Base-by-base conservation (phyloP, 495 filamentous ascomycete species). In the Arthonia radiata region DNA sequence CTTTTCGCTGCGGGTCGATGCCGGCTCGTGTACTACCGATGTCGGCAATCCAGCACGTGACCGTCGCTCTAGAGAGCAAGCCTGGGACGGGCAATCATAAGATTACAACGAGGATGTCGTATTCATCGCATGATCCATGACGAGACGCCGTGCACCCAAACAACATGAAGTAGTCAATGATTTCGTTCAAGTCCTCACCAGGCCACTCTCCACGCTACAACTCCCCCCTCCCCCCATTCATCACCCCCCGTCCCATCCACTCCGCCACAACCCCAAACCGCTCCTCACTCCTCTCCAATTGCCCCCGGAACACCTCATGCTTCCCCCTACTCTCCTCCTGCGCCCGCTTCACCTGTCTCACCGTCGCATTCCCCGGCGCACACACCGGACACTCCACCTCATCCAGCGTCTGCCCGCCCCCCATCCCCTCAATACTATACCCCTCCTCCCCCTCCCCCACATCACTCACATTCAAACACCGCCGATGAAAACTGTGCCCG, bases 401-500 rank as follows among this genome's bases (percentile, higher is more conserved):
- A 15, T 67, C 63, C 12, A 70, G 66, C 24, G 64, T 71, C 22
- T 57, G 55, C 14, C 54, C 56, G 22, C 38, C 56, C 23, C 48
- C 46, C 2, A 19, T n/a, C n/a, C n/a, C n/a, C n/a, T n/a, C n/a
- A n/a, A n/a, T n/a, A n/a, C n/a, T n/a, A n/a, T n/a, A n/a, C n/a
- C n/a, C 67, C 24, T 64, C 71, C 22, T 57, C 56, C 14, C 54
- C 56, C 24, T 39, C 56, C 23, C 48, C 46, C 2, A 19, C 29
- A 26, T 32, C 36, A 11, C 37, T n/a, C 4, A 27, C 23, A 31
- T 71, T 65, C 27, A 89, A 55, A 49, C 79, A 91, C 15, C 75
- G 59, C 48, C 89, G 73, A 43, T 97, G 86, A 57, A 90, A 97
- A 24, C 69, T 79, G 43, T 97, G 86, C 43, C 80, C 86, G 57